phyloP scores from a whole-genome alignment of 2,329 filamentous ascomycete genomes.

The Ophiobolus disseminans region DNA sequence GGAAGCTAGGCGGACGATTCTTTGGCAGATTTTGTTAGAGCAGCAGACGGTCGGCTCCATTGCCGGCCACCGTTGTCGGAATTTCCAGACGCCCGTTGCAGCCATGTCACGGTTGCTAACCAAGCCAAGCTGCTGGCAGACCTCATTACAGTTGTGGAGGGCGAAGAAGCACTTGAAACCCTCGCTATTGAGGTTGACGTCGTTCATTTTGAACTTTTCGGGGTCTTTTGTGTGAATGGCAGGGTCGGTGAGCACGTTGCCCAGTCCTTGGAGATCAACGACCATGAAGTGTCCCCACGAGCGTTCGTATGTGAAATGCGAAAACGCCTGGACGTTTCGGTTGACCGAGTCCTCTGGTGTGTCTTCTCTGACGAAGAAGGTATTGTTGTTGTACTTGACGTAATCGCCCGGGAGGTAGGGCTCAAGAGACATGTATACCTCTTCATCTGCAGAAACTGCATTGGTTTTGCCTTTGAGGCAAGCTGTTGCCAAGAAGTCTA shows the following conservation, averaged over 20 bases:
- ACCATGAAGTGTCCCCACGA: not conserved
- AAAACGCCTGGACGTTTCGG: not conserved
- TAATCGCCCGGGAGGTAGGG: not conserved
- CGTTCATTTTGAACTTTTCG: not conserved
- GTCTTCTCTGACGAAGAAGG: not conserved
- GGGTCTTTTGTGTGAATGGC: not conserved
- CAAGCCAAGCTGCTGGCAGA: not conserved
- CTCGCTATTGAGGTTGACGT: not conserved
- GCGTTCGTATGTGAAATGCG: not conserved
- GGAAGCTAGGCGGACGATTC: not conserved
- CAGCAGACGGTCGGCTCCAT: not conserved
- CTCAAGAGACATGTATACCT: not conserved
- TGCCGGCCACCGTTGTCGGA: not conserved
- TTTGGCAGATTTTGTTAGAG: not conserved
- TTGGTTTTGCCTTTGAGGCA: not conserved
- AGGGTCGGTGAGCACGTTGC: not conserved
- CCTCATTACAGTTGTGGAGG: not conserved
- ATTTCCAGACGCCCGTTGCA: not conserved
- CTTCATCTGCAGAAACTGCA: not conserved
- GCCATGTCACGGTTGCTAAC: not conserved
- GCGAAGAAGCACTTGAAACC: not conserved
- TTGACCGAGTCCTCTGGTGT: not conserved
- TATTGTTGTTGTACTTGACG: not conserved
- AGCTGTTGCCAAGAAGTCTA: not conserved
- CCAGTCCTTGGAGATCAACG: not conserved